Evolutionary conservation across 805 yeast genomes (phyloP), one percentile per base, ranked within the genome.

Genomic region (Lachancea mirantina): DNA sequence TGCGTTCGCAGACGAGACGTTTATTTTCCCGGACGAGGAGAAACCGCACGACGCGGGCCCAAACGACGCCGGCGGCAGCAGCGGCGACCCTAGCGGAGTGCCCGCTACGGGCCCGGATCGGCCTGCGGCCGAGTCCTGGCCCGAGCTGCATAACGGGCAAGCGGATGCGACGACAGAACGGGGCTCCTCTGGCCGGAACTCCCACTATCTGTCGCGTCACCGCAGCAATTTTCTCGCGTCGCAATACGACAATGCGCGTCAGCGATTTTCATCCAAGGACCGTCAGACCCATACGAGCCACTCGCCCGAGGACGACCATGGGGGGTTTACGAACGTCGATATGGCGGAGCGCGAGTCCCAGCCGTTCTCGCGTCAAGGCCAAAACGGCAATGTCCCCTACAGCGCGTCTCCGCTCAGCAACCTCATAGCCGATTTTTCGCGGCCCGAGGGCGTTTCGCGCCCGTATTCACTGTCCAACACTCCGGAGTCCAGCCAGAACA

Each of bases 1-100:
- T 11, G 88, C 87, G 1, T 82, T 82, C 67, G 89, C 88, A 0
- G 88, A 81, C 46, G 88, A 80, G 38, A 70, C 84, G 2, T 82
- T 82, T 44, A 71, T 82, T 2, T 82, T 82, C 50, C 85, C 89
- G 1, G 92, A 82, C 50, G 92, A 83, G 49, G 89, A 81, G 21
- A 80, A 80, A 50, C 78, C 79, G 1, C 67, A 61, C 39, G 39
- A 20, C 15, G 26, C 30, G 11, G 34, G 39, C 21, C 37, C 40
- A 14, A 49, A 49, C 16, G 49, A 52, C 21, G 43, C 38, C 24
- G 41, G 40, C 19, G 16, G 27, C 39, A 10, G 15, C 22, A 33
- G 30, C 19, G 32, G 29, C 26, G 31, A 35, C n/a, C 33, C 29
- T 14, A 38, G 36, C 31, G 39, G 38, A 2, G 43, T 43, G 23